Conservation (phyloP, 306 rosid species). For the Gillenia trifoliata region DNA sequence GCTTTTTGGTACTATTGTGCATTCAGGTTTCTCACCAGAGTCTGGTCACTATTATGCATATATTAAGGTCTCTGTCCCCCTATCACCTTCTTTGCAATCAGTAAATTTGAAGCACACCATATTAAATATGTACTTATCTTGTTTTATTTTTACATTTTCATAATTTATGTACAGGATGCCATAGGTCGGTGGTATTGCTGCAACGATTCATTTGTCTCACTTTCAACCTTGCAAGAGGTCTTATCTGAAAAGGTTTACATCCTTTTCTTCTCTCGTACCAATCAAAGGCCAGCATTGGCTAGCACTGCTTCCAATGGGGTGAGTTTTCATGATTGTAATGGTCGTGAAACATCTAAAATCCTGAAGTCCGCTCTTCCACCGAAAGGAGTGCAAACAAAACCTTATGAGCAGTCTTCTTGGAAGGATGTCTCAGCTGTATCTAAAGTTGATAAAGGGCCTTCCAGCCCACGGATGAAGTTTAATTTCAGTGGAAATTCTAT, state of each 20-base stretch:
- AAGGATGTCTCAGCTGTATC: constrained; percentile 40
- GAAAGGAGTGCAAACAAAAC: constrained; percentile 43
- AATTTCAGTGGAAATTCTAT: constrained; percentile 46
- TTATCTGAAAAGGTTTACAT: constrained; percentile 93
- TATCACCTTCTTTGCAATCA: not conserved
- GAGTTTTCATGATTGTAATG: constrained; percentile 58
- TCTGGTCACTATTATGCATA: constrained; percentile 98
- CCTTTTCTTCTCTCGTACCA: constrained; percentile 89
- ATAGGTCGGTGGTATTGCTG: constrained; percentile 91
- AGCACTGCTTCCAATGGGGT: constrained; percentile 52
- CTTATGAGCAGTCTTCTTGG: constrained; percentile 46
- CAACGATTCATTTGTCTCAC: constrained; percentile 75
- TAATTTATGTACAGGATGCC: constrained; percentile 63
- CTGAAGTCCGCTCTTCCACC: constrained; percentile 39
- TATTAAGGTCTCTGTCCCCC: constrained; percentile 56
- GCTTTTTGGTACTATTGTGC: constrained; percentile 96
- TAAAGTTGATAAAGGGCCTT: constrained; percentile 49
- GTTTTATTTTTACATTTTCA: constrained; percentile 2
- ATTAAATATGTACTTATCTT: constrained; percentile 4
- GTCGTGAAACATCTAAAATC: constrained; percentile 48
- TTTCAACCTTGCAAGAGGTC: constrained; percentile 77
- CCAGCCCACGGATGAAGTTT: constrained; percentile 48
- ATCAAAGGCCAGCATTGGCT: constrained; percentile 55
- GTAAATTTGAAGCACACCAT: not conserved
- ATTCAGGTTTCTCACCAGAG: constrained; percentile 91